phyloP scores from a whole-genome alignment of 2,329 filamentous ascomycete genomes.

The Pyrenochaeta sp. region DNA sequence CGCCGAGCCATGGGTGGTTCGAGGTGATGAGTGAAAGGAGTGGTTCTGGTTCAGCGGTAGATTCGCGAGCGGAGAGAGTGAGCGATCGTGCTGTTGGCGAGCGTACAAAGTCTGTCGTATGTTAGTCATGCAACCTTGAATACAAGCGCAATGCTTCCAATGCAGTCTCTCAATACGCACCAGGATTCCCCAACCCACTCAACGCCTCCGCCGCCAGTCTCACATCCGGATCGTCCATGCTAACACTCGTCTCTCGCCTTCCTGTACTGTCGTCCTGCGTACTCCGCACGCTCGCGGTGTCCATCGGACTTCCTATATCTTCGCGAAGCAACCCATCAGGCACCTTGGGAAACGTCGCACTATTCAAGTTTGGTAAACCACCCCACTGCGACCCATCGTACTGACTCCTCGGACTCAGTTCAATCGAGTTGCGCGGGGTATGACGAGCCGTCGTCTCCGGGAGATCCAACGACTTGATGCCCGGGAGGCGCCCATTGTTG shows the following conservation, averaged over 20 bases:
- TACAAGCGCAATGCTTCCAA: background rate
- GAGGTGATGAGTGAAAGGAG: constrained; percentile 86
- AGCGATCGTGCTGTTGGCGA: constrained; percentile 48
- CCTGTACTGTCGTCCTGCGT: constrained; percentile 44
- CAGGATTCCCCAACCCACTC: constrained; percentile 59
- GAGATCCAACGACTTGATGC: constrained; percentile 55
- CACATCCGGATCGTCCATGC: constrained; percentile 59
- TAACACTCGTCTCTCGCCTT: constrained; percentile 53
- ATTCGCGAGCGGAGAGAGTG: constrained; percentile 44
- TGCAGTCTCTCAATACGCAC: constrained; percentile 40
- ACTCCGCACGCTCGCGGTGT: constrained; percentile 55
- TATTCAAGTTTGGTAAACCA: constrained; percentile 35
- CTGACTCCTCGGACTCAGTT: constrained; percentile 46
- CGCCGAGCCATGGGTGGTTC: constrained; percentile 85
- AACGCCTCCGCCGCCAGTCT: constrained; percentile 60
- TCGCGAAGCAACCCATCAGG: constrained; percentile 40
- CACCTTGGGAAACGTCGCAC: constrained; percentile 41
- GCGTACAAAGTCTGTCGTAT: constrained; percentile 53
- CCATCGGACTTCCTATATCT: constrained; percentile 54
- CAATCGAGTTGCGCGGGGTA: constrained; percentile 39
- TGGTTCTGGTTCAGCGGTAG: constrained; percentile 72
- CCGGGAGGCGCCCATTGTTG: constrained; percentile 49
- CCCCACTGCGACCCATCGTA: constrained; percentile 35
- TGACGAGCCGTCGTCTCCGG: constrained; percentile 39
- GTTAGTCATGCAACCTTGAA: constrained; percentile 9